These are phyloP conservation scores for Saitoella complicata DNA, from an alignment of 805 yeast genomes.

Conservation along the genomic window DNA sequence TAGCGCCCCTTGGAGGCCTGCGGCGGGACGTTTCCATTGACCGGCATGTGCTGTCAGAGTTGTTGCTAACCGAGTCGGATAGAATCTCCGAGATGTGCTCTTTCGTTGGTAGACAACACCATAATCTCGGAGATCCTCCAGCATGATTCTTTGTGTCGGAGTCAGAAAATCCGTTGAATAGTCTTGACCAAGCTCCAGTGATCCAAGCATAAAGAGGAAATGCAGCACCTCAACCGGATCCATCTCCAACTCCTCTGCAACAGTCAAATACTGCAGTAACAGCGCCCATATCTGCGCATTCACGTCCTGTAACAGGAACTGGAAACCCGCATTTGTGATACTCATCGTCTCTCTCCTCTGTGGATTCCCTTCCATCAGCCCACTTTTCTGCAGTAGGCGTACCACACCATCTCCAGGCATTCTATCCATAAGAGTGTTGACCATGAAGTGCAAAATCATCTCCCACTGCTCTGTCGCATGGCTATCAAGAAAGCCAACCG, in stretches of 20 bases:
- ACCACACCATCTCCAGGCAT: conserved; percentile 74
- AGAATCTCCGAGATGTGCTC: conserved; percentile 42
- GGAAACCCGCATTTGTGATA: conserved; percentile 87
- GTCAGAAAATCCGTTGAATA: conserved; percentile 57
- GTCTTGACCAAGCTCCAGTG: conserved; percentile 78
- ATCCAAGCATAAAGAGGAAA: conserved; percentile 84
- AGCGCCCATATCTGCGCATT: conserved; percentile 92
- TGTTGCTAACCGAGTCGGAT: conserved; percentile 82
- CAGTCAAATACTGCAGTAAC: conserved; percentile 67
- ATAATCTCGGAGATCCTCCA: conserved; percentile 78
- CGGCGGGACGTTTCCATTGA: conserved; percentile 28
- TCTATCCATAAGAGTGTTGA: conserved; percentile 61
- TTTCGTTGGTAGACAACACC: conserved; percentile 68
- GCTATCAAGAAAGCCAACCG: conserved; percentile 49
- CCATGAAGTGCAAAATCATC: conserved; percentile 90
- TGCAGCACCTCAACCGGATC: conserved; percentile 92
- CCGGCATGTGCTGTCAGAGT: conserved; percentile 74
- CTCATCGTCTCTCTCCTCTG: neutral
- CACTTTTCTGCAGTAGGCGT: conserved; percentile 57
- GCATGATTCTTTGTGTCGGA: conserved; percentile 69
- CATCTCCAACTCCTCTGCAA: conserved; percentile 73
- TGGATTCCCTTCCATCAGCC: conserved; percentile 51
- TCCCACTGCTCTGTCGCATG: conserved; percentile 90
- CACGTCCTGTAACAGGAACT: conserved; percentile 79
- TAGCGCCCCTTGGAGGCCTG: too few relatives aligned